Evolutionary conservation across 1,284 basidiomycete genomes (phyloP).

Genomic region (Cryptococcus sp.): DNA sequence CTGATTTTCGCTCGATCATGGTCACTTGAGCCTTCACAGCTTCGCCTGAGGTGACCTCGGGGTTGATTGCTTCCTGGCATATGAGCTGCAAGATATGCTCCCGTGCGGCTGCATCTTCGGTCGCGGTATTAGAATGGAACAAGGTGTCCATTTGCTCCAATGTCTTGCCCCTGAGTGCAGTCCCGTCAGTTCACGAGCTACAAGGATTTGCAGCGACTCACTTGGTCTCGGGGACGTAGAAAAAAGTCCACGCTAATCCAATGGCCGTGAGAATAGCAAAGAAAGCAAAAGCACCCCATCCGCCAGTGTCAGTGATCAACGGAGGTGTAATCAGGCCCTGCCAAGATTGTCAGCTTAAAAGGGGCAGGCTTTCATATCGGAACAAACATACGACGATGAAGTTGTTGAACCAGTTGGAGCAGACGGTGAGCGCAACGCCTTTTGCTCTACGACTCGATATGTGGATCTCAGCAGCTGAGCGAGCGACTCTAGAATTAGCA

Average conservation of each 20-base stretch:
- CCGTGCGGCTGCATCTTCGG: conserved; percentile 15
- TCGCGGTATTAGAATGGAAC: conserved; percentile 22
- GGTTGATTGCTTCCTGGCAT: not conserved
- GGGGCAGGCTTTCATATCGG: not conserved
- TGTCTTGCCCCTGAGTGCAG: conserved; percentile 15
- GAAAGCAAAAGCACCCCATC: conserved; percentile 37
- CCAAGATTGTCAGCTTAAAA: conserved; percentile 2
- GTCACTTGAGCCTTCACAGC: not conserved
- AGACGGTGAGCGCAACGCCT: conserved; percentile 40
- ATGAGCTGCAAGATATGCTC: conserved; percentile 4
- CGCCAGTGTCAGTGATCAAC: conserved; percentile 19
- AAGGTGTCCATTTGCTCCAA: conserved; percentile 34
- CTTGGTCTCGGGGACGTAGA: conserved; percentile 35
- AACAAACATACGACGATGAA: conserved; percentile 21
- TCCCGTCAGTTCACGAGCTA: too few relatives aligned
- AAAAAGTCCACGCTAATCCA: conserved; percentile 19
- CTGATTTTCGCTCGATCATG: not conserved
- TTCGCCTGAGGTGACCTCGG: not conserved
- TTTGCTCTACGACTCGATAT: conserved; percentile 34
- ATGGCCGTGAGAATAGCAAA: conserved; percentile 25
- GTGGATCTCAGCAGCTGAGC: conserved; percentile 31
- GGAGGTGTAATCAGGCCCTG: conserved; percentile 35
- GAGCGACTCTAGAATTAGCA: too few relatives aligned
- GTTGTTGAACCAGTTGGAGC: conserved; percentile 40
- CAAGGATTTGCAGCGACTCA: not conserved